These are phyloP conservation scores for Chlorella vulgaris DNA, from an alignment of 139 green algal species.

Conservation along the genomic window DNA sequence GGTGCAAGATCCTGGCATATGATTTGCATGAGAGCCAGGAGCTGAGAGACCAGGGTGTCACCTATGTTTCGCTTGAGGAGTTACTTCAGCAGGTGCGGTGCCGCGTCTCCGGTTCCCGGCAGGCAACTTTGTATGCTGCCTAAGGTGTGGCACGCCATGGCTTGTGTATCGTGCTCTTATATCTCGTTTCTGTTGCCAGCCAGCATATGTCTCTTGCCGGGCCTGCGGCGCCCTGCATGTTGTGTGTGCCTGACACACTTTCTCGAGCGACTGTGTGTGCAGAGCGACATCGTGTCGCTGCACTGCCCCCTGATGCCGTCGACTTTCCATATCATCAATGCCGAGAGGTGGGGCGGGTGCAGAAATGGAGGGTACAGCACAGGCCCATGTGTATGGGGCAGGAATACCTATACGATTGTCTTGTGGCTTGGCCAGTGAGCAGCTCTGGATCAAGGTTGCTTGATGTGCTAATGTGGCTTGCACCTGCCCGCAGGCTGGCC, in stretches of 20 bases:
- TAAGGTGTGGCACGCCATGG: no score
- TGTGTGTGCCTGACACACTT: no score
- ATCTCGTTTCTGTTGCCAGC: no score
- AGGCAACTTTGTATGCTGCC: neutral
- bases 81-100: slow-evolving; percentile 24
- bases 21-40: slow-evolving; percentile 27
- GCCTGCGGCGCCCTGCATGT: no score
- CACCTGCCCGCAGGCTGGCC: slow-evolving; percentile 63
- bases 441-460: no score
- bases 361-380: neutral
- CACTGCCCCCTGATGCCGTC: slow-evolving; percentile 63
- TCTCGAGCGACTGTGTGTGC: no score
- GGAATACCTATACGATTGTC: no score
- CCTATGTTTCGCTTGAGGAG: slow-evolving; percentile 38
- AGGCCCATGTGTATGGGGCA: neutral
- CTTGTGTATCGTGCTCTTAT: no score
- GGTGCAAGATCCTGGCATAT: slow-evolving; percentile 37
- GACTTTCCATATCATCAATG: slow-evolving; percentile 75
- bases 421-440: no score
- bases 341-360: neutral
- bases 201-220: no score
- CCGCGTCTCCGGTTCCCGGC: neutral
- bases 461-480: no score
- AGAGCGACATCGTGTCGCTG: slow-evolving; percentile 43
- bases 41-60: slow-evolving; percentile 27